Evolutionary conservation across 2,329 filamentous ascomycete species (phyloP).

Genomic region (Arthrobotrys musiformis): DNA sequence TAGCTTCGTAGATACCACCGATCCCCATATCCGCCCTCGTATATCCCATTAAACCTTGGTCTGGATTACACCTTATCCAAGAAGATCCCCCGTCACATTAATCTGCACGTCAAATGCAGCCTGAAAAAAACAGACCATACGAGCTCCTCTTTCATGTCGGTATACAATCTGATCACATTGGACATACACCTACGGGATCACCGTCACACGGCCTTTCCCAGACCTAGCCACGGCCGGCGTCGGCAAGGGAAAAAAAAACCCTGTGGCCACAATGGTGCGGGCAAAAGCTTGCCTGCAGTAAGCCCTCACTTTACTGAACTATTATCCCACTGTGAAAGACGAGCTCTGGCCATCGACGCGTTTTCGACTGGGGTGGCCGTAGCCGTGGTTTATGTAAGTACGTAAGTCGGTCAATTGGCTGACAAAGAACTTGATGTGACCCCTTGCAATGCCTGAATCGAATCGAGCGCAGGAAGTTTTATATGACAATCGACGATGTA

Average conservation of each 20-base stretch:
- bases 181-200: background rate
- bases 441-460: no score
- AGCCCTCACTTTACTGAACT: background rate
- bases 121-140: background rate
- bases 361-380: constrained; percentile 1
- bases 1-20: no score
- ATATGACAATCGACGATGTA: no score
- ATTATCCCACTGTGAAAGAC: no score
- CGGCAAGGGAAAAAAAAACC: background rate
- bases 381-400: no score
- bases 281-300: background rate
- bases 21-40: no score
- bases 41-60: no score
- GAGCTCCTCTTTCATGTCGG: background rate
- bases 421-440: background rate
- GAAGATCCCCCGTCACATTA: background rate
- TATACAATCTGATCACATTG: background rate
- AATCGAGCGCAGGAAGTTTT: no score
- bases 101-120: background rate
- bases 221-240: background rate
- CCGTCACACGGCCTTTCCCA: background rate
- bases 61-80: no score
- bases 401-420: background rate
- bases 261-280: background rate
- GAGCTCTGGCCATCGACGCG: constrained; percentile 13